Evolutionary conservation across 2,329 filamentous ascomycete genomes (phyloP), one percentile per base, ranked within the genome.

Genomic region (Aspergillus floridensis): DNA sequence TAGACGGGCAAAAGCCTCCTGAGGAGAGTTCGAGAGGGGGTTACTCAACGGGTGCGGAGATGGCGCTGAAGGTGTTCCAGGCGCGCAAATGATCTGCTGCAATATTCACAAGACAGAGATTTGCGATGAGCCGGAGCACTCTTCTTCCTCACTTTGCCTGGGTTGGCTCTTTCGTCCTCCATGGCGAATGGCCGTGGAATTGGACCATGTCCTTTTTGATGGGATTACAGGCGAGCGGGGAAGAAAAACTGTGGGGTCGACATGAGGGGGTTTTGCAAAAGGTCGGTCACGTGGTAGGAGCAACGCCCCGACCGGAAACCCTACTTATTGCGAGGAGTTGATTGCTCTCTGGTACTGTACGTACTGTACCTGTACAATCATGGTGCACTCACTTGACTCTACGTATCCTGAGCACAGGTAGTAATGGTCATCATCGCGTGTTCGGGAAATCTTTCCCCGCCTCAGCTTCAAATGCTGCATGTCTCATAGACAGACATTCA

Each of bases 51-150:
- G 65, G 79, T 81, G 73, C 79, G 77, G 73, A 80, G 78, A 76
- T 81, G 79, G 66, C 79, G 75, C 75, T 81, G 79, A 68, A 81
- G 77, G 73, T 81, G 79, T 70, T 81, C 79, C 63, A 81, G 67
- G 53, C 79, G 76, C 57, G 78, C 78, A 69, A 81, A 81, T 44
- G 78, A 75, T 63, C 79, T 70, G 65, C 76, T 78, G 69, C 78
- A 81, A 63, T 80, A 79, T 68, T 79, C 78, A 67, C 79, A 81
- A 26, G 77, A 76, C 48, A 81, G 66, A 12, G 79, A 79, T 68
- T 80, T 81, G 59, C 76, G 75, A 67, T 79, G 76, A 53, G 74
- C 67, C 46, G 72, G 62, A 48, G 73, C 66, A 56, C 65, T 65
- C 67, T 78, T 79, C 71, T 78, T 78, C 69, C 74, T 76, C 38